A percentile compares a stretch with the other conserved stretches of the same genome.
phyloP scores from a whole-genome alignment of 148 eudicot genomes.

The Rhododendron ferrugineum region DNA sequence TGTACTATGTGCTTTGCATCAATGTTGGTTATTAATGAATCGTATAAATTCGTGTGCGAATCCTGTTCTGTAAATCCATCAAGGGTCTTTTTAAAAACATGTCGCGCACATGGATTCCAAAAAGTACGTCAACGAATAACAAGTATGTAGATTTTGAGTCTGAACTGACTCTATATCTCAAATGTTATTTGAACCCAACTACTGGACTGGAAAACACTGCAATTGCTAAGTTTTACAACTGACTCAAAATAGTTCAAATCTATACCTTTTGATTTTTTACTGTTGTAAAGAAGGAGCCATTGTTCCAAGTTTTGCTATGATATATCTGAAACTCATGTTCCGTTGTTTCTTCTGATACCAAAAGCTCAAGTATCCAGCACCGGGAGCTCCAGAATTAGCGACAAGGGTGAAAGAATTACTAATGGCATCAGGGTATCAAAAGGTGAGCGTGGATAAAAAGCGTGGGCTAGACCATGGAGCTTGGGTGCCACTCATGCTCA shows the following conservation, averaged over 20 bases:
- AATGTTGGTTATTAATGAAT: background rate
- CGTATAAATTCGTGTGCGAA: background rate
- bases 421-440: conserved; percentile 35
- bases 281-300: background rate
- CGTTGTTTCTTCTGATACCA: conserved; percentile 6
- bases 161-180: background rate
- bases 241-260: background rate
- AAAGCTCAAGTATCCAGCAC: conserved; percentile 84
- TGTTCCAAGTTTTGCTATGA: background rate
- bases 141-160: background rate
- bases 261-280: background rate
- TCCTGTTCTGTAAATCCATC: background rate
- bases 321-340: too few relatives aligned
- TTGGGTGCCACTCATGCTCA: conserved; percentile 89
- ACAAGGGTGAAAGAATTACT: conserved; percentile 60
- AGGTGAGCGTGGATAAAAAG: conserved; percentile 50
- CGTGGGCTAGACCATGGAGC: conserved; percentile 91
- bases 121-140: background rate
- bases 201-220: background rate
- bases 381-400: conserved; percentile 80
- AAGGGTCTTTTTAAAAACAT: background rate
- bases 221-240: background rate
- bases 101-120: background rate
- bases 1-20: background rate
- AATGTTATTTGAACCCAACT: background rate